A percentile compares a stretch with the other conserved stretches of the same genome.
Conservation (phyloP, 2,329 filamentous ascomycete genomes). For the Raffaelea albimanens region DNA sequence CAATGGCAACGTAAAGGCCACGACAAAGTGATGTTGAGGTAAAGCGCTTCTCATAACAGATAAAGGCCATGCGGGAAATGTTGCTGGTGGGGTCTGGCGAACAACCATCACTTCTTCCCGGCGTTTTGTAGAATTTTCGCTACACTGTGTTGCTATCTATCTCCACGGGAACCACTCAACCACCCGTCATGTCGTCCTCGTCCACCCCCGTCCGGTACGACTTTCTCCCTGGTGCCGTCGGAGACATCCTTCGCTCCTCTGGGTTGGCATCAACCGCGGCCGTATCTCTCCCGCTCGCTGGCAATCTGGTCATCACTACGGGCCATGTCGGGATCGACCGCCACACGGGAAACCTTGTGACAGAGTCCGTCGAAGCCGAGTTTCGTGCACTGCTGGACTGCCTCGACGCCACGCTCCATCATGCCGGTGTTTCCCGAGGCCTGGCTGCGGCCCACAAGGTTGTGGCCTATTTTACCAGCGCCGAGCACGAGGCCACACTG, state of each 20-base stretch:
- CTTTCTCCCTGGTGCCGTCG: not conserved
- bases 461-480: not conserved
- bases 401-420: not conserved
- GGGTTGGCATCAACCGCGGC: not conserved
- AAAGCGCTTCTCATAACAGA: too few relatives aligned
- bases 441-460: not conserved
- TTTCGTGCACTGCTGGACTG: not conserved
- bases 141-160: too few relatives aligned
- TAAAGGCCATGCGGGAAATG: too few relatives aligned
- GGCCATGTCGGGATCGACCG: not conserved
- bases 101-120: too few relatives aligned
- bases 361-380: not conserved
- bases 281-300: not conserved
- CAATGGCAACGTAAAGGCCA: too few relatives aligned
- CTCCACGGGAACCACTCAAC: too few relatives aligned
- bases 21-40: too few relatives aligned
- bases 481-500: not conserved
- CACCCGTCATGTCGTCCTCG: not conserved
- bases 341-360: not conserved
- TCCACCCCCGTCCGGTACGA: not conserved
- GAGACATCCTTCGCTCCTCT: not conserved
- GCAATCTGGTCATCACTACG: not conserved
- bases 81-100: too few relatives aligned
- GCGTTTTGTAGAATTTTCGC: too few relatives aligned
- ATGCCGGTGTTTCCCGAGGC: not conserved